phyloP scores from a whole-genome alignment of 2,329 filamentous ascomycete species.

The Pseudocercospora pini-densiflorae region DNA sequence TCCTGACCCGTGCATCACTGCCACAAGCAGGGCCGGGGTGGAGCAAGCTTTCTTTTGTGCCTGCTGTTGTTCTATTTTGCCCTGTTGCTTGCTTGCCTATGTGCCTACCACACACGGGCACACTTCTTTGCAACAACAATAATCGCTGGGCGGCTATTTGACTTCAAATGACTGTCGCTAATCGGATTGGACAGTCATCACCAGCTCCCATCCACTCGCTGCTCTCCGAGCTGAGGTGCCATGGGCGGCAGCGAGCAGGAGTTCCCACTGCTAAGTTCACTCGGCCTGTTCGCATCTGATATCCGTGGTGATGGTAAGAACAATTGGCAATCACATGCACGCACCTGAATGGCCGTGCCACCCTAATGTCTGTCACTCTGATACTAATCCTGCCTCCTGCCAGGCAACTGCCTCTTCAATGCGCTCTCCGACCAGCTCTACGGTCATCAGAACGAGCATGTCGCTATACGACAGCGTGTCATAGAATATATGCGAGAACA shows the following conservation, averaged over 20 bases:
- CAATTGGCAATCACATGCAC: conserved; percentile 12
- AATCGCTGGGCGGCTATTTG: neutral
- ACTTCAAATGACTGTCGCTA: conserved; percentile 11
- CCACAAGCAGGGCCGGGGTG: neutral
- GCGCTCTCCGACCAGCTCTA: conserved; percentile 70
- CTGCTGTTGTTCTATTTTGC: conserved; percentile 11
- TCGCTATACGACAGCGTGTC: conserved; percentile 62
- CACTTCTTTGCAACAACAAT: conserved; percentile 1
- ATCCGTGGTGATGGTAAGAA: conserved; percentile 67
- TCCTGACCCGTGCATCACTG: conserved; percentile 5
- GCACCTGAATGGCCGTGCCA: conserved; percentile 14
- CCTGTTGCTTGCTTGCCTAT: conserved; percentile 8
- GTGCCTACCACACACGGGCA: neutral
- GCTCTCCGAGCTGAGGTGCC: conserved; percentile 17
- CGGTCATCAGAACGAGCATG: conserved; percentile 61
- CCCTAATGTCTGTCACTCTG: neutral
- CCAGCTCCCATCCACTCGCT: conserved; percentile 10
- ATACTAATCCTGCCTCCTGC: conserved; percentile 25
- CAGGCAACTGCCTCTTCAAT: conserved; percentile 73
- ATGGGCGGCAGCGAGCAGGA: conserved; percentile 45
- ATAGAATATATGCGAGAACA: conserved; percentile 67
- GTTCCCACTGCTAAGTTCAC: conserved; percentile 60
- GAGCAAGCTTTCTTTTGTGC: conserved; percentile 7
- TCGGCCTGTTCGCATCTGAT: conserved; percentile 63
- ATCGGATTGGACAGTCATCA: conserved; percentile 4